Base-by-base conservation (phyloP, 164 flowering plant species). In the Paratinospora sagittata region DNA sequence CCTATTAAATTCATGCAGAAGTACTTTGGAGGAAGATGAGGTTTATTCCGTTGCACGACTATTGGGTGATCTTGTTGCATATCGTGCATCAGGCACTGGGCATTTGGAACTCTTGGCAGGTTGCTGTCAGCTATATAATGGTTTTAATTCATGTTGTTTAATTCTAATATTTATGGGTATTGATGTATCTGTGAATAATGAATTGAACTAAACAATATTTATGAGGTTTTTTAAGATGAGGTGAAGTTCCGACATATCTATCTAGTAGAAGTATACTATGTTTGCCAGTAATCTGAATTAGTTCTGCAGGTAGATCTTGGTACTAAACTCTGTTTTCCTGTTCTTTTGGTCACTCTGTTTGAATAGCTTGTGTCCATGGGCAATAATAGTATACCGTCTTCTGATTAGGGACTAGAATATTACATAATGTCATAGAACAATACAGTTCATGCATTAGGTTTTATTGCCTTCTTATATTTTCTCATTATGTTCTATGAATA, bases 31-130 rank as follows among this genome's bases (percentile, higher is more conserved):
- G 74, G 96, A 89, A 80, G 97, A 92, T 78, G 93, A 92, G 74
- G 87, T 92, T 26, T 76, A 82, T 60, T 85, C 92, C 47, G 93
- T 92, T 13, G 97, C 97, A 52, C 81, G 79, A n/a, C 80, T 89
- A 66, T 75, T 92, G 72, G 93, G 96, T 78, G 97, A 92, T 79
- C 97, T 92, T 79, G 96, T 92, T 74, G 84, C 93, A 71, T 92
- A 92, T 78, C 93, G 96, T 70, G 93, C 97, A 72, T 77, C 93
- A 64, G 93, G 96, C 76, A 85, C 91, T 27, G 97, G 97, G n/a
- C 97, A 92, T 84, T 78, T 92, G 81, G 91, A 90, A 73, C 84
- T 90, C 27, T 83, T 92, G 82, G 89, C 97, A 85, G 97, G 97
- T 88, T 55, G 49, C 12, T 63, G 3, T 30, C 30, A 14, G 3